Conservation (phyloP, 139 green algal species). For the Eudorina sp. region DNA sequence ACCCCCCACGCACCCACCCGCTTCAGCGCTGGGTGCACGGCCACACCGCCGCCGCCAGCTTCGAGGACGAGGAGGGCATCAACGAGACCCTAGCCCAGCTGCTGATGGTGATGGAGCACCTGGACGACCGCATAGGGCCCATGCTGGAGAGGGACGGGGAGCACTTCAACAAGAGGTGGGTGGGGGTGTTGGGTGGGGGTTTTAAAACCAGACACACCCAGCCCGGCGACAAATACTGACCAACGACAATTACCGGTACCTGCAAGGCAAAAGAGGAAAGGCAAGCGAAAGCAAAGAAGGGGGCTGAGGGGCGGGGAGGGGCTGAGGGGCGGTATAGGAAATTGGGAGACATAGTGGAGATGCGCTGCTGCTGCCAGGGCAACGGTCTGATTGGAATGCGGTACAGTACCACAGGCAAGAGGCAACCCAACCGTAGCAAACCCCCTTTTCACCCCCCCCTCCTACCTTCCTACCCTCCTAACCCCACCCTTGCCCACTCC, state of each 20-base stretch:
- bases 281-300: no score
- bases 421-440: no score
- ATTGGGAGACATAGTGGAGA: no score
- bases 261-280: no score
- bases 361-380: no score
- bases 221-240: no score
- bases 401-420: no score
- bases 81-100: slow-evolving; percentile 85
- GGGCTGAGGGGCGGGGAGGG: no score
- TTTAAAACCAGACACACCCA: no score
- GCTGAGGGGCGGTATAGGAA: not conserved
- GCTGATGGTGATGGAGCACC: slow-evolving; percentile 87
- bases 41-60: slow-evolving; percentile 23
- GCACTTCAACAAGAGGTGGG: slow-evolving; percentile 84
- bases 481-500: not conserved
- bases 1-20: no score
- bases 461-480: not conserved
- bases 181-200: not conserved
- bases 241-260: no score
- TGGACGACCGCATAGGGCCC: slow-evolving; percentile 89
- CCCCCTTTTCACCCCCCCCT: not conserved
- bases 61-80: slow-evolving; percentile 54
- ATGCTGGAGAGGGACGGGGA: slow-evolving; percentile 88
- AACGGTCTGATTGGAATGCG: no score
- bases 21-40: slow-evolving; percentile 59